Evolutionary conservation across 148 eudicot species (phyloP), one percentile per base, ranked within the genome.

Genomic region (Fagopyrum homotropicum): DNA sequence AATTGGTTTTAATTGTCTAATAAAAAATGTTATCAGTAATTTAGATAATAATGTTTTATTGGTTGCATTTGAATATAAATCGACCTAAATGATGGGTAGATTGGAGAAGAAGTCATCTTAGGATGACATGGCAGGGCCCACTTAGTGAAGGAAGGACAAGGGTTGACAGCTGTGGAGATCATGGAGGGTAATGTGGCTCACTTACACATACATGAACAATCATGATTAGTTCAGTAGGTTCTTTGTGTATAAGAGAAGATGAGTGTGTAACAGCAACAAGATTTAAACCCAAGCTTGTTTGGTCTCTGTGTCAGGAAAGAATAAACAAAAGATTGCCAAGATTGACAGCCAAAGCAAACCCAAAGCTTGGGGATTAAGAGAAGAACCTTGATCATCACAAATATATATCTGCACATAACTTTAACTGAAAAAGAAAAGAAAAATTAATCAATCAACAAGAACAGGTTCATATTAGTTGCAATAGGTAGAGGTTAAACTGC

Each of bases 41-140:
- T 52, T 15, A 10, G n/a, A 52, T 52, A 52, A 52, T 17, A 52
- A 35, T 35, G 40, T 35, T 35, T 35, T 35, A 35, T 35, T 35
- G 40, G 2, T 35, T 1, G 40, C 40, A 35, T 35, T 35, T 35
- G 40, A 14, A 52, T 16, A 52, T 15, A 9, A 17, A 66, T 12
- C 17, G 47, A 8, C 71, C 71, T n/a, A 66, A 1, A 66, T 66
- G 46, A 66, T 46, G 46, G 35, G 71, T 66, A 35, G 71, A 40
- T 66, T 66, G 71, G 71, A 35, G 71, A 12, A 66, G 47, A 66
- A 66, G 71, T 66, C 71, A 35, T 66, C 71, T 35, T 66, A 66
- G 71, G 71, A 66, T 66, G 71, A 66, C 71, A 66, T 66, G 71
- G 45, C 71, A 30, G 71, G 46, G 47, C 71, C 47, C 71, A 66